These are phyloP conservation scores for Aspergillus flavus DNA, from an alignment of 2,329 filamentous ascomycete genomes.

Conservation along the genomic window DNA sequence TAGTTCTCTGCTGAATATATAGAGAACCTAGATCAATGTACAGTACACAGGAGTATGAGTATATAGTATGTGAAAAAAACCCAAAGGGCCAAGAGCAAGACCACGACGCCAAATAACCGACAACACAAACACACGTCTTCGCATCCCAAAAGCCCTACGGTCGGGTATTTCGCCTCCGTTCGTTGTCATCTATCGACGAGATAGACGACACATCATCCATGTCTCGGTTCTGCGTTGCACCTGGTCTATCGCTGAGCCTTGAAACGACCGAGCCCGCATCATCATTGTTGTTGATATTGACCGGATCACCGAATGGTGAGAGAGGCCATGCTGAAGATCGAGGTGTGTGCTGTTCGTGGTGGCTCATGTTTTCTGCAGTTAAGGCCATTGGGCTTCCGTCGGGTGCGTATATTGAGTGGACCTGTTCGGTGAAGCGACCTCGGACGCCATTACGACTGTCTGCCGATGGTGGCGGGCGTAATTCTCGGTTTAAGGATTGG, in stretches of 20 bases:
- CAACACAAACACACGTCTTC: background rate
- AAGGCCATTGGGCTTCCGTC: slow-evolving; percentile 1
- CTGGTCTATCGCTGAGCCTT: slow-evolving; percentile 15
- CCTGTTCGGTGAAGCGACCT: slow-evolving; percentile 7
- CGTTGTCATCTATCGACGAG: slow-evolving; percentile 29
- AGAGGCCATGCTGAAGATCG: slow-evolving; percentile 11
- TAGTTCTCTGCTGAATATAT: background rate
- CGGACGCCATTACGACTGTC: background rate
- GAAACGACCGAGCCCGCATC: slow-evolving; percentile 33
- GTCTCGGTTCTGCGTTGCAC: slow-evolving; percentile 14
- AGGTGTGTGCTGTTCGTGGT: slow-evolving; percentile 7
- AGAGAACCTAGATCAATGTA: background rate
- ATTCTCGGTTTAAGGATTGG: background rate
- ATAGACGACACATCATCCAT: slow-evolving; percentile 37
- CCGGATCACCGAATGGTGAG: slow-evolving; percentile 27
- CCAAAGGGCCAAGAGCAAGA: background rate
- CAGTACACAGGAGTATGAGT: background rate
- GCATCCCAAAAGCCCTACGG: background rate
- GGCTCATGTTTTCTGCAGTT: background rate
- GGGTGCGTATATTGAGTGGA: background rate
- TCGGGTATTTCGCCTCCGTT: background rate
- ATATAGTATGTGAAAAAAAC: background rate
- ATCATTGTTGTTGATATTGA: slow-evolving; percentile 11
- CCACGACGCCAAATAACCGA: background rate
- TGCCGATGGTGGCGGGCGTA: background rate